Percentiles rank a stretch among this genome's conserved stretches.
Conservation (phyloP, 768 basidiomycete species). For the Podaxis sp. region DNA sequence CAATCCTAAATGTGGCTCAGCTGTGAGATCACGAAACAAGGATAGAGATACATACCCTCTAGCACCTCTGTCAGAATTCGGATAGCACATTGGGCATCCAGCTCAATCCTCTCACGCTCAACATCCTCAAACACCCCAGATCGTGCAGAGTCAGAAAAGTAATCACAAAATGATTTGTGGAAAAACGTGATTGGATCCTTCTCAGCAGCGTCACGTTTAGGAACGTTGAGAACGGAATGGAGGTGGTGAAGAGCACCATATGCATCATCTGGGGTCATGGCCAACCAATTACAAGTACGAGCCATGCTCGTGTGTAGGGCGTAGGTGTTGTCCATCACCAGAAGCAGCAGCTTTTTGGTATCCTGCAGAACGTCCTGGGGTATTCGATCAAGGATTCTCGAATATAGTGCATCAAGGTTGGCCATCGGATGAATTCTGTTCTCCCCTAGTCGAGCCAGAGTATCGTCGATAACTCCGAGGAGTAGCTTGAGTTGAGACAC, state of each 20-base stretch:
- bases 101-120: neutral
- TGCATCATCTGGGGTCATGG: neutral
- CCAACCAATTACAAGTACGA: neutral
- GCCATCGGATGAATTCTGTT: neutral
- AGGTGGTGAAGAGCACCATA: neutral
- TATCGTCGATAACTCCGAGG: neutral
- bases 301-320: too few species aligned
- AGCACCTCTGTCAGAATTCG: neutral
- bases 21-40: neutral
- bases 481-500: neutral
- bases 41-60: neutral
- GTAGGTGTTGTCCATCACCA: too few species aligned
- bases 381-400: neutral
- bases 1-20: neutral
- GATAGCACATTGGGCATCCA: neutral
- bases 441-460: too few species aligned
- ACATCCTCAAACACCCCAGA: neutral
- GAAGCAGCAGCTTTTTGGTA: too few species aligned
- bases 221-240: neutral
- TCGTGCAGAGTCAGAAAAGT: neutral
- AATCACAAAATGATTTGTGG: neutral
- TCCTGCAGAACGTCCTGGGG: too few species aligned
- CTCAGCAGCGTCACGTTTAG: neutral
- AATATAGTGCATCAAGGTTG: constrained; percentile 8
- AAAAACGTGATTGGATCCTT: neutral